Conservation (phyloP, 371 early-diverging fungal species). For the Mucor racemosus region DNA sequence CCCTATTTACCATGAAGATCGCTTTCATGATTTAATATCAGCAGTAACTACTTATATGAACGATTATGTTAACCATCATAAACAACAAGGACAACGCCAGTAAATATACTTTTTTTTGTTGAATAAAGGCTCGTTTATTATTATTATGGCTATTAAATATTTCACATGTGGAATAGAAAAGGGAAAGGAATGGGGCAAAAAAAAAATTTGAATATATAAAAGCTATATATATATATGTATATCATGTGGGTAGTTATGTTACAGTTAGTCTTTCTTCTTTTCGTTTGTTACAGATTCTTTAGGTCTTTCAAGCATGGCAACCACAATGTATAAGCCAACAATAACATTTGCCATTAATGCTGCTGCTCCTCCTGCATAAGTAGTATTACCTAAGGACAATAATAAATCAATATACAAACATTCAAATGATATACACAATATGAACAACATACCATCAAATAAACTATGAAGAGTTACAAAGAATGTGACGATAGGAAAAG, state of each 20-base stretch:
- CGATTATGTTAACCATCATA: constrained; percentile 28
- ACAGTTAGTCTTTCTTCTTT: constrained; percentile 16
- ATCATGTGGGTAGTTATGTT: background rate
- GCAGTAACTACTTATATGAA: constrained; percentile 30
- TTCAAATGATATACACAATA: background rate
- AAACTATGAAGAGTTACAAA: constrained; percentile 40
- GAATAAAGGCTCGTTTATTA: background rate
- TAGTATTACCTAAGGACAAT: constrained; percentile 45
- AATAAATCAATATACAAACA: background rate
- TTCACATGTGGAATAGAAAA: constrained; percentile 2
- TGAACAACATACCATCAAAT: constrained; percentile 43
- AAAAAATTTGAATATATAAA: background rate
- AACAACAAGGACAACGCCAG: constrained; percentile 13
- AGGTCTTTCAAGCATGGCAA: constrained; percentile 30
- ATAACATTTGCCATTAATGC: constrained; percentile 50
- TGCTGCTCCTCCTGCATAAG: constrained; percentile 53
- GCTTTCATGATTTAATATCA: constrained; percentile 35
- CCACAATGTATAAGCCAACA: constrained; percentile 44
- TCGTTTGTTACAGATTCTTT: background rate
- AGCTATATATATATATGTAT: background rate
- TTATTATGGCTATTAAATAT: background rate
- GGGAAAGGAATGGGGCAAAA: constrained; percentile 4
- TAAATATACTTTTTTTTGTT: background rate
- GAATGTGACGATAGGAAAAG: constrained; percentile 51
- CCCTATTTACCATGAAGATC: constrained; percentile 27